Conservation (phyloP, 768 basidiomycete genomes). For the Phaffia tasmanica region DNA sequence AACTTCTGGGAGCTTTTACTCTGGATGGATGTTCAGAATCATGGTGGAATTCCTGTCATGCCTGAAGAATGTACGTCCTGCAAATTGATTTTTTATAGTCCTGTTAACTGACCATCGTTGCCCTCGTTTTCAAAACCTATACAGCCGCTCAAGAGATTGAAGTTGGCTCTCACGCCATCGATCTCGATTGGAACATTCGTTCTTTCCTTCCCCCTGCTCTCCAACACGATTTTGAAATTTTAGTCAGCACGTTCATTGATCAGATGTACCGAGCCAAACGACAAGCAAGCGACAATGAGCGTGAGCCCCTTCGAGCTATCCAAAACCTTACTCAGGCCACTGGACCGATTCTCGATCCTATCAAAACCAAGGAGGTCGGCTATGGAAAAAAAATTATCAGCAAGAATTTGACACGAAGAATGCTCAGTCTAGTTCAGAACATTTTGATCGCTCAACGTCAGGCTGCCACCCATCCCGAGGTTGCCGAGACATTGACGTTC, state of each 20-base stretch:
- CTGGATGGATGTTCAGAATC: conserved; percentile 92
- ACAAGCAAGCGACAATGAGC: conserved; percentile 51
- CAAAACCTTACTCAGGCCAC: conserved; percentile 41
- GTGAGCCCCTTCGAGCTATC: conserved; percentile 62
- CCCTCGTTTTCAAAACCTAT: not conserved
- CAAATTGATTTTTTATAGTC: not conserved
- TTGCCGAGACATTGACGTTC: conserved; percentile 53
- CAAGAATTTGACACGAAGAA: conserved; percentile 64
- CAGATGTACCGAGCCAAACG: conserved; percentile 60
- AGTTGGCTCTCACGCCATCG: conserved; percentile 47
- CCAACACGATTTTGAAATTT: conserved; percentile 60
- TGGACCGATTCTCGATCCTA: conserved; percentile 51
- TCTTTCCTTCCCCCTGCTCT: conserved; percentile 74
- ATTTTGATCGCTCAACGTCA: conserved; percentile 41
- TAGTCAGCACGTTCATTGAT: conserved; percentile 70
- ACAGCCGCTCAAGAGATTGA: conserved; percentile 21
- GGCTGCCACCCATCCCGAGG: conserved; percentile 46
- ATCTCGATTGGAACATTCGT: conserved; percentile 73
- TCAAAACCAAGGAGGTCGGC: conserved; percentile 59
- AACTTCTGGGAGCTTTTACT: conserved; percentile 86
- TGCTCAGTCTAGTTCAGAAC: conserved; percentile 56
- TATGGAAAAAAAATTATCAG: conserved; percentile 63
- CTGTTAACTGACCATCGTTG: not conserved
- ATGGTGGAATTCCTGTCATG: conserved; percentile 42
- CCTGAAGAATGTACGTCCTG: conserved; percentile 23